Conservation (phyloP, 441 rosid genomes). For the Populus hybrid region DNA sequence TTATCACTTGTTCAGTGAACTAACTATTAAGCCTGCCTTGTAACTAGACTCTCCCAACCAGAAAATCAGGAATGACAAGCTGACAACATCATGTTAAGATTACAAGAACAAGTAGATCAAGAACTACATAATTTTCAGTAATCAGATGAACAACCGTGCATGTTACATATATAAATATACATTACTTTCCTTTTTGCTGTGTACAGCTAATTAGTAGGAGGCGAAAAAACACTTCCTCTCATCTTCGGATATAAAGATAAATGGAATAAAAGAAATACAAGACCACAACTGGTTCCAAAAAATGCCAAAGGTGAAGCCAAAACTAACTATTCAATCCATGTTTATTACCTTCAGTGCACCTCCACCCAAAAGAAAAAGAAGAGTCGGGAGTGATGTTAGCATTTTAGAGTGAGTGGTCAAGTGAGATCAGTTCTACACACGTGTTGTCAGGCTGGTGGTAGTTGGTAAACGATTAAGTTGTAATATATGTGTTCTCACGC, state of each 20-base stretch:
- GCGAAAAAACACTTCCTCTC: slow-evolving; percentile 19
- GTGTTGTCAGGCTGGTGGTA: slow-evolving; percentile 64
- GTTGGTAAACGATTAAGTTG: slow-evolving; percentile 46
- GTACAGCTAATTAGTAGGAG: slow-evolving; percentile 35
- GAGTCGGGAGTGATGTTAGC: slow-evolving; percentile 47
- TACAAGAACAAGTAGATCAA: slow-evolving; percentile 8
- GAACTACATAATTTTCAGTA: slow-evolving; percentile 15
- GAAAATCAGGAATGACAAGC: slow-evolving; percentile 7
- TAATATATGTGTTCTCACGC: slow-evolving; percentile 61
- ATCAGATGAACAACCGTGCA: slow-evolving; percentile 18
- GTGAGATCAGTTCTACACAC: slow-evolving; percentile 68
- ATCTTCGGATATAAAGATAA: slow-evolving; percentile 25
- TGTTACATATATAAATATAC: slow-evolving; percentile 35
- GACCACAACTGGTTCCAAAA: slow-evolving; percentile 28
- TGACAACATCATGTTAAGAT: slow-evolving; percentile 10
- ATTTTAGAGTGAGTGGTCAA: slow-evolving; percentile 52
- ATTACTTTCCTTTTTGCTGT: slow-evolving; percentile 30
- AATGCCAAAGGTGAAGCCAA: slow-evolving; percentile 30
- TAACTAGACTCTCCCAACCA: neutral
- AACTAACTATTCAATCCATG: slow-evolving; percentile 26
- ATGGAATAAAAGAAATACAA: slow-evolving; percentile 18
- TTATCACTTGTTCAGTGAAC: slow-evolving; percentile 5
- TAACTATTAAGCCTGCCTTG: neutral
- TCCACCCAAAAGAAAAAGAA: slow-evolving; percentile 40
- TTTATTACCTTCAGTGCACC: slow-evolving; percentile 42